Percentiles rank a stretch among this genome's conserved stretches.
Conservation (phyloP, 2,329 filamentous ascomycete species). For the Plectosphaerella cucumerina region DNA sequence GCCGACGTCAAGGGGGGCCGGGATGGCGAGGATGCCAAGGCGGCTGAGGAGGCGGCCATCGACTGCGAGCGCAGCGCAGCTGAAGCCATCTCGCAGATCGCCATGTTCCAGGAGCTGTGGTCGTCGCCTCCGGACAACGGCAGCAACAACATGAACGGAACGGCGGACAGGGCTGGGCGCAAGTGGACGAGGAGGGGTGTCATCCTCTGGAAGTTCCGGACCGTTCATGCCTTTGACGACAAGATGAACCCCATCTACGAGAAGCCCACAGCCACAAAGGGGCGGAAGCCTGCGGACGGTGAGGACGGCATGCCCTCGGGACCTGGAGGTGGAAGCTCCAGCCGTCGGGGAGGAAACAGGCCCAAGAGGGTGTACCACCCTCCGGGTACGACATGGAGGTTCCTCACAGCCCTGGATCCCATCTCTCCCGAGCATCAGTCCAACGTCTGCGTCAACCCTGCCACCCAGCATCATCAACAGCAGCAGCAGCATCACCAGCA, state of each 20-base stretch:
- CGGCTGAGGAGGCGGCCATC: conserved; percentile 11
- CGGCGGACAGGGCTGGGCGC: conserved; percentile 1
- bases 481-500: neutral
- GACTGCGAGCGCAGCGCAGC: conserved; percentile 21
- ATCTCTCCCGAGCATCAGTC: conserved; percentile 55
- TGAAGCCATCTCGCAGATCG: conserved; percentile 55
- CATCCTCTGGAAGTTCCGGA: conserved; percentile 61
- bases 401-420: conserved; percentile 57
- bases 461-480: neutral
- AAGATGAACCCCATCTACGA: conserved; percentile 37
- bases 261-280: conserved; percentile 17
- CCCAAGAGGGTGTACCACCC: conserved; percentile 37
- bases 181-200: conserved; percentile 56
- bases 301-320: conserved; percentile 18
- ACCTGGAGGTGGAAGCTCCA: neutral
- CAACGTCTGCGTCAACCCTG: conserved; percentile 24
- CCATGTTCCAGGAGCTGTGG: conserved; percentile 66
- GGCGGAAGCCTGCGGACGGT: conserved; percentile 9
- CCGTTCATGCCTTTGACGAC: conserved; percentile 40
- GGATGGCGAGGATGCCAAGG: conserved; percentile 16
- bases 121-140: conserved; percentile 42
- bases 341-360: conserved; percentile 5
- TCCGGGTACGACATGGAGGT: conserved; percentile 56
- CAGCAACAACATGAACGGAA: conserved; percentile 6
- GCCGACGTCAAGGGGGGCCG: conserved; percentile 13